These are phyloP conservation scores for Solanum tacnaense DNA, from an alignment of 257 asterid species.

Conservation along the genomic window DNA sequence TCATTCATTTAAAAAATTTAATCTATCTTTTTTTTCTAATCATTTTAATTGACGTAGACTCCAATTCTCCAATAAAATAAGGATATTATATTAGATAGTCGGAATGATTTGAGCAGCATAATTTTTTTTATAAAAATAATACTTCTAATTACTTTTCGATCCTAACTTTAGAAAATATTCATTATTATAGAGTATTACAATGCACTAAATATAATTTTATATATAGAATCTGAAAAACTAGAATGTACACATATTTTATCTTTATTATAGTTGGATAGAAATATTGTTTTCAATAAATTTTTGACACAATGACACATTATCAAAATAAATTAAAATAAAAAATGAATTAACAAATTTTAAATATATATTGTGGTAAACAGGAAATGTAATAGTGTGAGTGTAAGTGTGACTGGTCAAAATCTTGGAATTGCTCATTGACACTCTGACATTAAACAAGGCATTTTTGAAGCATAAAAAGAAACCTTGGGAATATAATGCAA, in stretches of 20 bases:
- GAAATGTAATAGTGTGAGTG: not conserved
- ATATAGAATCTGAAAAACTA: rapidly evolving
- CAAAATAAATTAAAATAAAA: not conserved
- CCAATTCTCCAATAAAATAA: not conserved
- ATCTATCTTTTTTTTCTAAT: not conserved
- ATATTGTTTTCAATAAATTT: not conserved
- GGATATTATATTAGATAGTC: not conserved
- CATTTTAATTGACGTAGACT: not conserved
- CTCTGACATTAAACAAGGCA: not conserved
- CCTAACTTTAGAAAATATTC: not conserved
- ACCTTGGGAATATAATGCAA: not conserved
- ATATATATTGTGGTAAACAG: not conserved
- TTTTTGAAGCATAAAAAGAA: not conserved
- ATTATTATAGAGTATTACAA: not conserved
- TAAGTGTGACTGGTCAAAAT: not conserved
- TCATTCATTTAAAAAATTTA: not conserved
- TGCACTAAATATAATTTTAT: not conserved
- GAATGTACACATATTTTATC: not conserved
- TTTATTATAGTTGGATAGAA: rapidly evolving
- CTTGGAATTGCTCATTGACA: not conserved
- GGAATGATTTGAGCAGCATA: not conserved
- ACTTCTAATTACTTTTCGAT: no score
- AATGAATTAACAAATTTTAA: not conserved
- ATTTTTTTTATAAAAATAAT: no score
- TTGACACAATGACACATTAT: not conserved